Percentiles rank a stretch among this genome's conserved stretches.
Conservation (phyloP, 352 stramenopile species). For the Plasmopara viticola region DNA sequence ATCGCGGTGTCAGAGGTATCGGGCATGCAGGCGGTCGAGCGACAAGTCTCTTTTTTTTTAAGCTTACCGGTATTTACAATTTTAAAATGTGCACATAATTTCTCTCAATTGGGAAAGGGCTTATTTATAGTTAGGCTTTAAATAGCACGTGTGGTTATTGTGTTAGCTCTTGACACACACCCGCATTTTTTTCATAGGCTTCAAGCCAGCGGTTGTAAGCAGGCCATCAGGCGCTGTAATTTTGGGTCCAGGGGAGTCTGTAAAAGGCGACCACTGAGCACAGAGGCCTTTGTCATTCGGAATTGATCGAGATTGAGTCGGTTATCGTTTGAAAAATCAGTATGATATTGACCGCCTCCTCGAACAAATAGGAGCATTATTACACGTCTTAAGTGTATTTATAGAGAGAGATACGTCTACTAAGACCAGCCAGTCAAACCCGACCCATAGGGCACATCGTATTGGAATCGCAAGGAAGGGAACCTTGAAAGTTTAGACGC, state of each 20-base stretch:
- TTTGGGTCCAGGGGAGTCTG: constrained; percentile 1
- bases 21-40: constrained; percentile 8
- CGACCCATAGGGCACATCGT: too few relatives aligned
- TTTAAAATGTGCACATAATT: not conserved
- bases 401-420: too few relatives aligned
- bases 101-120: not conserved
- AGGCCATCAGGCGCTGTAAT: too few relatives aligned
- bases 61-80: not conserved
- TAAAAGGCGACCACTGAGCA: constrained; percentile 43
- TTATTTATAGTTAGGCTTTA: not conserved
- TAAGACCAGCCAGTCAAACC: too few relatives aligned
- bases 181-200: too few relatives aligned
- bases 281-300: constrained; percentile 51
- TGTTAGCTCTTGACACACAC: constrained; percentile 9
- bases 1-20: constrained; percentile 19
- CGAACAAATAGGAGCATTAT: too few relatives aligned
- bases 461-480: too few relatives aligned
- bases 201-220: too few relatives aligned
- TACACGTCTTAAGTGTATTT: too few relatives aligned
- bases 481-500: too few relatives aligned
- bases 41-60: not conserved
- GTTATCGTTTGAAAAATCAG: constrained; percentile 16
- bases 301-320: constrained; percentile 13
- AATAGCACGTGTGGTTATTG: not conserved
- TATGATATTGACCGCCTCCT: constrained; percentile 10